These are phyloP conservation scores for Protomyces lactucae-debilis DNA, from an alignment of 1,139 yeast species.

Conservation along the genomic window DNA sequence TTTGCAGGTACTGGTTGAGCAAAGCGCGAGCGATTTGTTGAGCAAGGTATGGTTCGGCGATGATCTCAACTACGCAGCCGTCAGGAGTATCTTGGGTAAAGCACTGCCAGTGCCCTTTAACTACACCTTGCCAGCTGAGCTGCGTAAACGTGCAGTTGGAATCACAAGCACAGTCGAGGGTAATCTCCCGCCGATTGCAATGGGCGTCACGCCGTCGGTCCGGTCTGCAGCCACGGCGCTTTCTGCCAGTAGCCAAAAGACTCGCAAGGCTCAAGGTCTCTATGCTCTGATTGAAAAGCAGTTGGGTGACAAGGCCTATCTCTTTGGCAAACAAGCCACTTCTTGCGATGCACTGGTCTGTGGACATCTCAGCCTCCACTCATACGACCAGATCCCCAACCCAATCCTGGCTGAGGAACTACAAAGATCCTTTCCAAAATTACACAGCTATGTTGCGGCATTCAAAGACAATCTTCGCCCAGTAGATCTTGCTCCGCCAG, in stretches of 20 bases:
- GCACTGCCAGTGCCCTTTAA: conserved; percentile 7
- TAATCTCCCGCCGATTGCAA: neutral
- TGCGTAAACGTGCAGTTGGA: neutral
- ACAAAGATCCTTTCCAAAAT: conserved; percentile 13
- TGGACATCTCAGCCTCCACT: conserved; percentile 23
- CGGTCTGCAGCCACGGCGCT: neutral
- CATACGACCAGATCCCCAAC: conserved; percentile 34
- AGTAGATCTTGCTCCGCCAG: neutral
- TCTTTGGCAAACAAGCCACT: conserved; percentile 23
- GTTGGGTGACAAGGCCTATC: conserved; percentile 10
- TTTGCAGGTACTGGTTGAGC: conserved; percentile 5
- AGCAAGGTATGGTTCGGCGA: conserved; percentile 5
- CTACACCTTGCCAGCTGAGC: neutral
- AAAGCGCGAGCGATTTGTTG: neutral
- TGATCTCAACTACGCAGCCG: conserved; percentile 5
- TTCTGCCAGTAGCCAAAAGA: neutral
- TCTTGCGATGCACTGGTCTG: conserved; percentile 26
- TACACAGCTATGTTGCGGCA: conserved; percentile 9
- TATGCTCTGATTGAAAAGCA: conserved; percentile 4
- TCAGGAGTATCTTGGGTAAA: neutral
- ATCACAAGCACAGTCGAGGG: neutral
- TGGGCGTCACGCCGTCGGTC: neutral
- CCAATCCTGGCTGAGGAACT: conserved; percentile 26
- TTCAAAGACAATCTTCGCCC: neutral
- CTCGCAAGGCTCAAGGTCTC: neutral